Evolutionary conservation across 768 basidiomycete genomes (phyloP), one percentile per base, ranked within the genome.

Genomic region (Termitomyces titanicus): DNA sequence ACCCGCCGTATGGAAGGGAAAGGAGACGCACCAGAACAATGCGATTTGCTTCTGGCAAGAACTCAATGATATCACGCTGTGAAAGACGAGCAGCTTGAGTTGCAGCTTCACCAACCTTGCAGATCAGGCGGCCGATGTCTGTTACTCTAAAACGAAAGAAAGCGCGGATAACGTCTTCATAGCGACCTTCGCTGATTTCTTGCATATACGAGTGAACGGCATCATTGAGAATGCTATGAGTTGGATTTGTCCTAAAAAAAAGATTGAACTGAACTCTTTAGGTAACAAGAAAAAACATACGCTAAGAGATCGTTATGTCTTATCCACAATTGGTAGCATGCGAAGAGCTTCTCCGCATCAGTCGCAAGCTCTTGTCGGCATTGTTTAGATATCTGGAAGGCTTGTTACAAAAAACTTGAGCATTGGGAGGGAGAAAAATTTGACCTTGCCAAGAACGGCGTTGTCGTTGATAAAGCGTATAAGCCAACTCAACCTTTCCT

Each of bases 401-500:
- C 37, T 47, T 13, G 44, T 5, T 29, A 34, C 24, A 25, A 13
- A 42, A n/a, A 40, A 40, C 24, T 34, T 20, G 18, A 38, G 34
- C 27, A 24, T 15, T 24, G 20, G 48, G 31, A 11, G 12, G 51
- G 38, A 47, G 13, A 52, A 25, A 10, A 18, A n/a, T 27, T 58
- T 18, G 54, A 89, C 93, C 78, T 90, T 92, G 37, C 74, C 74
- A 34, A 95, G 73, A 5, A 87, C 86, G 0, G 81, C 86, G 67
- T 96, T 96, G 50, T 91, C 86, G 43, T 93, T 90, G 63, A 97
- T 89, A 67, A 94, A 96, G 24, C 79, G 79, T 61, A 96, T 90
- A n/a, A 98, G 76, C 79, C 90, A 92, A 51, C 83, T 84, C 27
- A 95, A 72, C 35, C 91, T 76, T 52, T 88, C 84, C 64, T 87